Evolutionary conservation across 2,329 filamentous ascomycete species (phyloP).

Genomic region (Raffaelea ambrosiae): DNA sequence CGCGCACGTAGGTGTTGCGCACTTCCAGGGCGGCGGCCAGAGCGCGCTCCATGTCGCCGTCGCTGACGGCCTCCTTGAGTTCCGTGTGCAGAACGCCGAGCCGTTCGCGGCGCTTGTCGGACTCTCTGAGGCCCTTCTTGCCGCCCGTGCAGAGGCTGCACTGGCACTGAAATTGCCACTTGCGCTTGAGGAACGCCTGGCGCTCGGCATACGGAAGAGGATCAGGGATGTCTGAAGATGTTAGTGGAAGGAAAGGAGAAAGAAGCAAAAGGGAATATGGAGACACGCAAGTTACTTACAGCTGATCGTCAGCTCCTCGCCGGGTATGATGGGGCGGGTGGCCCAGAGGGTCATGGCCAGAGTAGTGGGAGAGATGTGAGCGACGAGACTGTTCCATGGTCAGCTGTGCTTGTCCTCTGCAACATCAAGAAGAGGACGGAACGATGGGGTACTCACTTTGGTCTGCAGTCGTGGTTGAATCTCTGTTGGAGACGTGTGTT

Average conservation of each 20-base stretch:
- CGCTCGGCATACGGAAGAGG: conserved; percentile 15
- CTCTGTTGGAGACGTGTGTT: conserved; percentile 11
- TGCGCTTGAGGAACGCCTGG: conserved; percentile 9
- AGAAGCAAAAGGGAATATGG: background rate
- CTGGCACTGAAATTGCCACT: conserved; percentile 20
- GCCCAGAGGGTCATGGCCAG: conserved; percentile 16
- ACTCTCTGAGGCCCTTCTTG: conserved; percentile 8
- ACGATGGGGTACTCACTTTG: conserved; percentile 9
- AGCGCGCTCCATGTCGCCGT: background rate
- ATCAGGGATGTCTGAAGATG: conserved; percentile 10
- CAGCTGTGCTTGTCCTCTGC: too few relatives aligned
- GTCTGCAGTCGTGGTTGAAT: conserved; percentile 20
- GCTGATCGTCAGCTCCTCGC: conserved; percentile 23
- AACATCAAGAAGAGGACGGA: too few relatives aligned
- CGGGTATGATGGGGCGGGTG: conserved; percentile 16
- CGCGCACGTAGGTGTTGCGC: background rate
- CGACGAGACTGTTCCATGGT: conserved; percentile 18
- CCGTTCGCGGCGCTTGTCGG: conserved; percentile 16
- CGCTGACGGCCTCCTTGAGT: background rate
- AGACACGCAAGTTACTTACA: too few relatives aligned
- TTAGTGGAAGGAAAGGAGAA: background rate
- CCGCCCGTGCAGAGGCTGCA: conserved; percentile 16
- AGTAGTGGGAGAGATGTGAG: conserved; percentile 13
- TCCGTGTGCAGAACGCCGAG: background rate
- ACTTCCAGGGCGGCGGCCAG: conserved; percentile 14